phyloP scores from a whole-genome alignment of 805 yeast genomes.

The Yarrowia divulgata region DNA sequence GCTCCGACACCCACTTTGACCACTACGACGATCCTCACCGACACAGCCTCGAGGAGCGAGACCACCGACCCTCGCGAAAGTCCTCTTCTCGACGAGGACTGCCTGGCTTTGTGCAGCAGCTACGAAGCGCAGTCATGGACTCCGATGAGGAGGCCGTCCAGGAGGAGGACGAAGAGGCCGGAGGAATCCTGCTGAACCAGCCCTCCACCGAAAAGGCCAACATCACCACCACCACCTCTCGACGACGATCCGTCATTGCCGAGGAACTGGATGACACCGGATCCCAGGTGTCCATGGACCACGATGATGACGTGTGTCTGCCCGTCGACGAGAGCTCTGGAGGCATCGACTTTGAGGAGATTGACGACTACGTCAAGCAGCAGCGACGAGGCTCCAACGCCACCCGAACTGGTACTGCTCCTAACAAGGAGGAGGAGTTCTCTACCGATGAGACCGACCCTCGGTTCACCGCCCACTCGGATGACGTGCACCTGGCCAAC shows the following conservation, averaged over 20 bases:
- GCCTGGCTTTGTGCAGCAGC: slow-evolving; percentile 38
- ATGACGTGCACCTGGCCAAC: slow-evolving; percentile 14
- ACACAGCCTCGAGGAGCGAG: slow-evolving; percentile 38
- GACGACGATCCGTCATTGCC: slow-evolving; percentile 1
- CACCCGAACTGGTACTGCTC: slow-evolving; percentile 26
- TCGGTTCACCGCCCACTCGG: slow-evolving; percentile 2
- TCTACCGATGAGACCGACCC: slow-evolving; percentile 32
- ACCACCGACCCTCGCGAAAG: slow-evolving; percentile 32
- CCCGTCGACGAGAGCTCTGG: slow-evolving; percentile 76
- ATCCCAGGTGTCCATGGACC: slow-evolving; percentile 58
- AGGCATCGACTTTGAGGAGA: slow-evolving; percentile 90
- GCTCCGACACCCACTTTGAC: slow-evolving; percentile 32
- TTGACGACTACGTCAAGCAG: slow-evolving; percentile 73
- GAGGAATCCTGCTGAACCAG: slow-evolving; percentile 44
- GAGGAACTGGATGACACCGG: slow-evolving; percentile 42
- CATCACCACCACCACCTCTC: slow-evolving; percentile 12
- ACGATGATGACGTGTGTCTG: slow-evolving; percentile 95
- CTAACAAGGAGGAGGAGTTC: slow-evolving; percentile 30
- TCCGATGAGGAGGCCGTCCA: slow-evolving; percentile 42
- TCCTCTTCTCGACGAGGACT: slow-evolving; percentile 37
- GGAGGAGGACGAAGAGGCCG: slow-evolving; percentile 41
- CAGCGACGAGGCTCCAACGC: slow-evolving; percentile 36
- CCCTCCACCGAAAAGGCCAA: slow-evolving; percentile 14
- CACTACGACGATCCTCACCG: slow-evolving; percentile 37
- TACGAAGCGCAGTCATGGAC: slow-evolving; percentile 38